A percentile compares a stretch with the other conserved stretches of the same genome.
Conservation (phyloP, 2,329 filamentous ascomycete genomes). For the Pseudogymnoascus pannorum region DNA sequence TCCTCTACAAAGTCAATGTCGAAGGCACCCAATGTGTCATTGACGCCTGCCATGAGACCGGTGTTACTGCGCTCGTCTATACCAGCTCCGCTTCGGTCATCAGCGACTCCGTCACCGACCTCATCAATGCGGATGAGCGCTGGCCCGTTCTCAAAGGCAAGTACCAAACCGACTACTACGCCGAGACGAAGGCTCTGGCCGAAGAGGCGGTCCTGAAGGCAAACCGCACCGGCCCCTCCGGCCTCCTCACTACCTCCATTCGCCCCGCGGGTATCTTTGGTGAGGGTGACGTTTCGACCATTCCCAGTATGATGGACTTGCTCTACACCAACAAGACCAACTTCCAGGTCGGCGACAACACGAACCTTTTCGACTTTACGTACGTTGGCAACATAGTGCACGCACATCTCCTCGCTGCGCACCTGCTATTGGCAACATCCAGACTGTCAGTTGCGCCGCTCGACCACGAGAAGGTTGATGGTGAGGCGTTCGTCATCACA, state of each 20-base stretch:
- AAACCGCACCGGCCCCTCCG: constrained; percentile 52
- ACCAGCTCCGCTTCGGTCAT: constrained; percentile 85
- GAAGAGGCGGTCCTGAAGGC: constrained; percentile 73
- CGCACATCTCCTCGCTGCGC: constrained; percentile 74
- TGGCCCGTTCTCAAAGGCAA: constrained; percentile 69
- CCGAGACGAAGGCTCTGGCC: constrained; percentile 79
- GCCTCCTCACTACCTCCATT: constrained; percentile 70
- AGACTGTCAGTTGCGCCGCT: constrained; percentile 46
- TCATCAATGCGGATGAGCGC: constrained; percentile 77
- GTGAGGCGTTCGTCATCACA: constrained; percentile 83
- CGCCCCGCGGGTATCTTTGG: constrained; percentile 88
- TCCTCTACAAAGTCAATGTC: constrained; percentile 79
- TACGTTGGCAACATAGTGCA: constrained; percentile 65
- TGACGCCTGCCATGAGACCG: constrained; percentile 60
- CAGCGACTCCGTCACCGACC: constrained; percentile 70
- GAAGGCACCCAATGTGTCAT: constrained; percentile 76
- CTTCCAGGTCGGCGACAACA: constrained; percentile 72
- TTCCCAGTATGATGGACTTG: constrained; percentile 66
- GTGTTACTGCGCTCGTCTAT: constrained; percentile 78
- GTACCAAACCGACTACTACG: constrained; percentile 73
- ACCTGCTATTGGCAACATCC: constrained; percentile 37
- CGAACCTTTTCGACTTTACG: constrained; percentile 64
- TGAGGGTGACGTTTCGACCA: constrained; percentile 72
- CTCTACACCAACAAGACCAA: constrained; percentile 61
- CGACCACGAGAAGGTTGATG: constrained; percentile 68